These are phyloP conservation scores for Pichiaceae sp. DNA, from an alignment of 1,139 yeast species.

Conservation along the genomic window DNA sequence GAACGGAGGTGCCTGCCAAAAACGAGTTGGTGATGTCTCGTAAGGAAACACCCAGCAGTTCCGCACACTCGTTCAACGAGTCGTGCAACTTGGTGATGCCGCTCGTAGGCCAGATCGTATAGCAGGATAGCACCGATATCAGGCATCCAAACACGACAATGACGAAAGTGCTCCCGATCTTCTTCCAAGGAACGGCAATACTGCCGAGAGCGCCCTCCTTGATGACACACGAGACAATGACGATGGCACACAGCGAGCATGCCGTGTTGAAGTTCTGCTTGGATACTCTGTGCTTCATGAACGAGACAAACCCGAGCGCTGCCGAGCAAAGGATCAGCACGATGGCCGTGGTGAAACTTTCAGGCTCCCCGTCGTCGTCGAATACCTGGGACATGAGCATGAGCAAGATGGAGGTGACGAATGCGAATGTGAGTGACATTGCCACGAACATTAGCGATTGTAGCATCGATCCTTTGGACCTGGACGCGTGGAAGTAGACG, in stretches of 20 bases:
- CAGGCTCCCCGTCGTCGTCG: conserved; percentile 36
- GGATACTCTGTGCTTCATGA: conserved; percentile 57
- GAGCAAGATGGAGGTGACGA: conserved; percentile 46
- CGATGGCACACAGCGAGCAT: conserved; percentile 67
- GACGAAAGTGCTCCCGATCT: conserved; percentile 46
- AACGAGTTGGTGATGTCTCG: conserved; percentile 45
- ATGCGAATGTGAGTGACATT: conserved; percentile 47
- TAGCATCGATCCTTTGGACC: conserved; percentile 76
- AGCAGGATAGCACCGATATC: conserved; percentile 52
- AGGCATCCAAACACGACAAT: conserved; percentile 59
- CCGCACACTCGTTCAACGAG: conserved; percentile 45
- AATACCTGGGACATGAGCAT: conserved; percentile 44
- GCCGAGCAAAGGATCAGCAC: conserved; percentile 39
- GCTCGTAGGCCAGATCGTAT: conserved; percentile 53
- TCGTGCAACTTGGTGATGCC: conserved; percentile 41
- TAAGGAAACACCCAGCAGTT: conserved; percentile 44
- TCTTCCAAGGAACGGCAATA: conserved; percentile 48
- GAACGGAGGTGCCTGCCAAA: conserved; percentile 35
- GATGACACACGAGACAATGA: conserved; percentile 63
- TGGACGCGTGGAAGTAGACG: conserved; percentile 77
- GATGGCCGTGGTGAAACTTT: conserved; percentile 21
- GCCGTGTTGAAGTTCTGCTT: conserved; percentile 75
- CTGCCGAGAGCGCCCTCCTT: conserved; percentile 68
- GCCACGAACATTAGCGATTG: conserved; percentile 61
- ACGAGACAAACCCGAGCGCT: conserved; percentile 61